These are phyloP conservation scores for Cutaneotrichosporon cyanovorans DNA, from an alignment of 1,284 basidiomycete species.

Conservation along the genomic window DNA sequence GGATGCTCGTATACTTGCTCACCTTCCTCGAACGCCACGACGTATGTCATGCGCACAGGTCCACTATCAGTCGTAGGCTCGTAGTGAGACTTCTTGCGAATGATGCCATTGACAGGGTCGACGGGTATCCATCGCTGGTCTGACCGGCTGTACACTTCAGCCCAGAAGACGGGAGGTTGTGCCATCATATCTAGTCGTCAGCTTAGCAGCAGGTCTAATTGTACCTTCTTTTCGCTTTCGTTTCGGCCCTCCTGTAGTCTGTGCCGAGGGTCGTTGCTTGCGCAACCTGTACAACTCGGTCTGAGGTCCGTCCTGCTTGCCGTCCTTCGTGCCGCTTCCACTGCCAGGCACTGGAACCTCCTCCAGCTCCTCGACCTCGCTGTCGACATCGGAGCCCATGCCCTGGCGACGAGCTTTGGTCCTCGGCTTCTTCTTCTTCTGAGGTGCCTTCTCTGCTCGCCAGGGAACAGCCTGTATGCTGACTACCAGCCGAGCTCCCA, in stretches of 20 bases:
- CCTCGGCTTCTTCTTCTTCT: conserved; percentile 31
- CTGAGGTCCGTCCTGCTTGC: conserved; percentile 2
- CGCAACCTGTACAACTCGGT: conserved; percentile 37
- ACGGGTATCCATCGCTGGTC: conserved; percentile 89
- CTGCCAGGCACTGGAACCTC: conserved; percentile 17
- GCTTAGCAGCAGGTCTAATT: not conserved
- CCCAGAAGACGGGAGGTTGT: conserved; percentile 89
- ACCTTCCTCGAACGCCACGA: conserved; percentile 90
- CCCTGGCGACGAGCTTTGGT: conserved; percentile 5
- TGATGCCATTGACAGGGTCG: conserved; percentile 72
- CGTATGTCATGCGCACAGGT: conserved; percentile 86
- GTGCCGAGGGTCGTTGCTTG: conserved; percentile 21
- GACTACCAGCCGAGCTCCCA: conserved; percentile 80
- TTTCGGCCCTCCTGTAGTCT: conserved; percentile 27
- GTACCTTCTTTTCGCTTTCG: conserved; percentile 30
- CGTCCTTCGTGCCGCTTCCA: conserved; percentile 15
- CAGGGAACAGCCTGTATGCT: conserved; percentile 87
- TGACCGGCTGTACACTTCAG: conserved; percentile 88
- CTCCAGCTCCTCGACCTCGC: conserved; percentile 27
- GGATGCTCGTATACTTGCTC: conserved; percentile 39
- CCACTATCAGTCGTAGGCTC: conserved; percentile 58
- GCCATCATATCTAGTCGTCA: conserved; percentile 30
- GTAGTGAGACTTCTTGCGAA: conserved; percentile 73
- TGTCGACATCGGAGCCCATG: conserved; percentile 11
- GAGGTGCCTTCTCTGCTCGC: conserved; percentile 48